phyloP scores from a whole-genome alignment of 1,284 basidiomycete species.

The Waitea zeae region DNA sequence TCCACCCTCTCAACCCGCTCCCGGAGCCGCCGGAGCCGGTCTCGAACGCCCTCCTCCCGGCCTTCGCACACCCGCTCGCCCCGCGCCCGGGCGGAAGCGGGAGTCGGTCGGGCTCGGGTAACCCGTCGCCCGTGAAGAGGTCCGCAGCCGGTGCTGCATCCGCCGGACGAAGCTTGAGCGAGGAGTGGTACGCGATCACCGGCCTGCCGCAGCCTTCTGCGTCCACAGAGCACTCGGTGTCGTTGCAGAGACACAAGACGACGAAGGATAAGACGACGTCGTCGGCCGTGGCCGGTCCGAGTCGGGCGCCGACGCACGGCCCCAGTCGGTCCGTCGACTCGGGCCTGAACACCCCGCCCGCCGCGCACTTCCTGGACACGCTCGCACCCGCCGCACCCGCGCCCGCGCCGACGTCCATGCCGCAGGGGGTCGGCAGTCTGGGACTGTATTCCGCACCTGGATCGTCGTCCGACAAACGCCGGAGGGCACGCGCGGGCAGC shows the following conservation, averaged over 20 bases:
- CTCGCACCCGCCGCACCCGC: no score
- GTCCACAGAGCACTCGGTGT: not conserved
- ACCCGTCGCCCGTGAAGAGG: not conserved
- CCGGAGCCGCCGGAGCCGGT: not conserved
- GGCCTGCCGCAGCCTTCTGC: not conserved
- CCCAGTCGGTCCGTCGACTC: no score
- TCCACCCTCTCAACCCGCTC: not conserved
- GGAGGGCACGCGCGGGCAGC: not conserved
- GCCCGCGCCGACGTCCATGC: no score
- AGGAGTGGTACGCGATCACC: not conserved
- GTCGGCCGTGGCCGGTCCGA: not conserved
- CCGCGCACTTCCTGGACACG: no score
- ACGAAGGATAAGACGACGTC: not conserved
- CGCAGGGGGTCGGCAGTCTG: no score
- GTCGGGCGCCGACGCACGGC: no score
- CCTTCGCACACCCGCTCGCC: not conserved
- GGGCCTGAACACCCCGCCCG: no score
- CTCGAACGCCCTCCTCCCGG: not conserved
- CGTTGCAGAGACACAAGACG: not conserved
- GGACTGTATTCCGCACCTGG: no score
- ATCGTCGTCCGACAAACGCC: no score
- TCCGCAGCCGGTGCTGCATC: no score
- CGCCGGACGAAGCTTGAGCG: not conserved
- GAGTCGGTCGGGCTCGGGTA: not conserved
- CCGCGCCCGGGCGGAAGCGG: no score